Conservation (phyloP, 2,329 filamentous ascomycete genomes). For the Ophiostoma montium region DNA sequence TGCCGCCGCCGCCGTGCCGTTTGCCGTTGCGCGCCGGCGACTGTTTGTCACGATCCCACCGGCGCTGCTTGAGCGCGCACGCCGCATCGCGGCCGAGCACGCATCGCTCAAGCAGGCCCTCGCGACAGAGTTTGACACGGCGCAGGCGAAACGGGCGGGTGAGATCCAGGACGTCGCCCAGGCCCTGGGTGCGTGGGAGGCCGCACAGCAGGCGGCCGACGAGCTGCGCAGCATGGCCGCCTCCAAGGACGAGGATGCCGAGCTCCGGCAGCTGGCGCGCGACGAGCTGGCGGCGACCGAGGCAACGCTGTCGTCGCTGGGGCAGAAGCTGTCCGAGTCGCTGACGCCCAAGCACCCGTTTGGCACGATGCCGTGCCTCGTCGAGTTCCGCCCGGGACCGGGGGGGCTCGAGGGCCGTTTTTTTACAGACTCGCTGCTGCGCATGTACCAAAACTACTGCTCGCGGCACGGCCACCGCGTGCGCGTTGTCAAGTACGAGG, state of each 20-base stretch:
- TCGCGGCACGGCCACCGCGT: constrained; percentile 49
- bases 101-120: constrained; percentile 36
- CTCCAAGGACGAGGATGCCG: constrained; percentile 43
- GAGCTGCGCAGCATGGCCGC: constrained; percentile 39
- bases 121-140: constrained; percentile 39
- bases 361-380: constrained; percentile 71
- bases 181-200: constrained; percentile 46
- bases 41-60: constrained; percentile 27
- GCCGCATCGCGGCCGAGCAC: constrained; percentile 43
- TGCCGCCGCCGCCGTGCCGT: constrained; percentile 21
- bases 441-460: constrained; percentile 76
- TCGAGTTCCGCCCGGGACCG: constrained; percentile 85
- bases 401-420: constrained; percentile 84
- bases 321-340: constrained; percentile 54
- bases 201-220: constrained; percentile 33
- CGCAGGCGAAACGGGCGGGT: constrained; percentile 44
- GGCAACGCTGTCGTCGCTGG: constrained; percentile 46
- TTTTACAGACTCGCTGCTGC: constrained; percentile 74
- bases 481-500: constrained; percentile 67
- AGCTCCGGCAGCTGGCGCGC: constrained; percentile 63
- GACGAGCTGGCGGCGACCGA: constrained; percentile 65
- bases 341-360: constrained; percentile 85
- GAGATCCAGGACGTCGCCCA: constrained; percentile 43
- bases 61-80: constrained; percentile 45
- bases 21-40: constrained; percentile 17